phyloP scores from a whole-genome alignment of 1,284 basidiomycete genomes.

The Meira miltonrushii region DNA sequence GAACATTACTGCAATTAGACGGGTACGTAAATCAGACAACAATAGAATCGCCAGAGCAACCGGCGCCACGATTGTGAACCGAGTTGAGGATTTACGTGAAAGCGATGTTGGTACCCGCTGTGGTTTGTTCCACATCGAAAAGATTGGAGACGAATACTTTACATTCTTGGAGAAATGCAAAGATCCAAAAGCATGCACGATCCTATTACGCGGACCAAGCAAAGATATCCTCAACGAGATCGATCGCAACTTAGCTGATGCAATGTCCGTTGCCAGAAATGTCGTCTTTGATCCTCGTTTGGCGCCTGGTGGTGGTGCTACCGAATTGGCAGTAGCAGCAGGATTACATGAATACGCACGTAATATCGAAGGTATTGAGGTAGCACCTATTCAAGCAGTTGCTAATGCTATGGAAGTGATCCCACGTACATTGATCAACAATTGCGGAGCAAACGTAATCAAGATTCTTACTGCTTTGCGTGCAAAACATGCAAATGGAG shows the following conservation, averaged over 20 bases:
- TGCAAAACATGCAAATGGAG: constrained; percentile 88
- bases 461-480: constrained; percentile 78
- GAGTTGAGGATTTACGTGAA: constrained; percentile 88
- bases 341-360: constrained; percentile 79
- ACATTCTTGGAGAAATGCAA: constrained; percentile 89
- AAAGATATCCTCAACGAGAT: constrained; percentile 98
- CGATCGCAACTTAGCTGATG: constrained; percentile 93
- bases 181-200: constrained; percentile 94
- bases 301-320: constrained; percentile 90
- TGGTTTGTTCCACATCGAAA: constrained; percentile 91
- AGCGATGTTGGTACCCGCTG: constrained; percentile 86
- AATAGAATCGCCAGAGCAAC: constrained; percentile 94
- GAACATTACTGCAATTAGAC: constrained; percentile 83
- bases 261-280: constrained; percentile 94
- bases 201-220: constrained; percentile 93
- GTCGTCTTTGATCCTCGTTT: constrained; percentile 91
- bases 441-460: constrained; percentile 91
- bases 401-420: constrained; percentile 97
- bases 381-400: constrained; percentile 83
- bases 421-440: constrained; percentile 89
- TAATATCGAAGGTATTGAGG: constrained; percentile 68
- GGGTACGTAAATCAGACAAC: constrained; percentile 96
- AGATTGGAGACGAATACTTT: constrained; percentile 98
- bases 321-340: constrained; percentile 94
- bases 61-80: constrained; percentile 93